phyloP scores from a whole-genome alignment of 75 land plant species.

The Pseudotsuga menziesii region DNA sequence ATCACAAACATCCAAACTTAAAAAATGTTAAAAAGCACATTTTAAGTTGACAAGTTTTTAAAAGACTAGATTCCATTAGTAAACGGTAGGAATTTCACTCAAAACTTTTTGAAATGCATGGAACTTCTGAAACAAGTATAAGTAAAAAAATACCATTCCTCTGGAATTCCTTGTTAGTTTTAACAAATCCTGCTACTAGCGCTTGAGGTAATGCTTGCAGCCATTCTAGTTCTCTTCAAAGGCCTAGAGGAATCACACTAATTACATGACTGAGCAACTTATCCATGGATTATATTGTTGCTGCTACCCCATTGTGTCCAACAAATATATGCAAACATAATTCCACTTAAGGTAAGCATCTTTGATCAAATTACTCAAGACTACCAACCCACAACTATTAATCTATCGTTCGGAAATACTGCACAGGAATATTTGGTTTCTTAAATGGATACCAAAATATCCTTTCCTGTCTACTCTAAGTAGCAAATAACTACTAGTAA shows the following conservation, averaged over 20 bases:
- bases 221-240: constrained; percentile 80
- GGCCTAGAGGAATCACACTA: constrained; percentile 63
- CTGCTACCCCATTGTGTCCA: constrained; percentile 92
- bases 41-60: neutral
- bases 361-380: neutral
- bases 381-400: neutral
- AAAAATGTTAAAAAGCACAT: neutral
- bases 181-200: constrained; percentile 87
- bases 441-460: neutral
- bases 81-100: neutral
- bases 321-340: constrained; percentile 60
- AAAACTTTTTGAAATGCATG: too few species aligned
- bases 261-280: constrained; percentile 71
- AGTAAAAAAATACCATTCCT: constrained; percentile 53
- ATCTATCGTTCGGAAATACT: neutral
- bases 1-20: neutral
- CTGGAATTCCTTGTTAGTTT: constrained; percentile 88
- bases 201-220: constrained; percentile 80
- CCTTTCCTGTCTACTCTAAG: neutral
- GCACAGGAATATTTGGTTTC: neutral
- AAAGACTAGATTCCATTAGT: constrained; percentile 1
- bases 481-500: neutral
- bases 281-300: constrained; percentile 79
- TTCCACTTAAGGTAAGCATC: neutral
- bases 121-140: too few species aligned